phyloP scores from a whole-genome alignment of 352 stramenopile genomes.

The Pythium folliculosum region DNA sequence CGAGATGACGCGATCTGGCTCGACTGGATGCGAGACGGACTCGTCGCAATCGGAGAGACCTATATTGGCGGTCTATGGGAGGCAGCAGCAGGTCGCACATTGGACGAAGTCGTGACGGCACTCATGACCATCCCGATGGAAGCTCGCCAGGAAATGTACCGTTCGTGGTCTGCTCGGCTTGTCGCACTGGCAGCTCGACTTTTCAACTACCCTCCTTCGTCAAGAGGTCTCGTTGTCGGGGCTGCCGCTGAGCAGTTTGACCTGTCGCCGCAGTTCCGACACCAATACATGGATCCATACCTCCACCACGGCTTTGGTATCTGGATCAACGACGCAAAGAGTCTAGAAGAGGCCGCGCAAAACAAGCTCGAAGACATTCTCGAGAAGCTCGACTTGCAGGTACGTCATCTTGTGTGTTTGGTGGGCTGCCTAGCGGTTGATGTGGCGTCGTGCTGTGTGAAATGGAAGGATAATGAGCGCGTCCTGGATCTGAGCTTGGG shows the following conservation, averaged over 20 bases:
- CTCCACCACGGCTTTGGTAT: constrained; percentile 78
- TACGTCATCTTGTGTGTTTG: constrained; percentile 19
- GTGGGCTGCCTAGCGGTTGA: background rate
- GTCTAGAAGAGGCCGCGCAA: constrained; percentile 62
- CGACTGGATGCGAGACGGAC: constrained; percentile 86
- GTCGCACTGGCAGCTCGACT: constrained; percentile 70
- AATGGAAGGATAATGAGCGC: constrained; percentile 46
- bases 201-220: constrained; percentile 79
- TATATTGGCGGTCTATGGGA: constrained; percentile 80
- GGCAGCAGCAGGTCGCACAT: constrained; percentile 46
- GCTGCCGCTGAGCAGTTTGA: constrained; percentile 78
- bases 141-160: constrained; percentile 84
- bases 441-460: background rate
- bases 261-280: constrained; percentile 64
- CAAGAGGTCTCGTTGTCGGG: constrained; percentile 65
- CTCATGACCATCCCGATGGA: constrained; percentile 84
- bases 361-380: constrained; percentile 73
- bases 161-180: constrained; percentile 77
- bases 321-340: constrained; percentile 49
- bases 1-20: constrained; percentile 82
- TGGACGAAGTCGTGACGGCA: constrained; percentile 74
- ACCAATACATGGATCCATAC: constrained; percentile 77
- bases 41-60: constrained; percentile 81
- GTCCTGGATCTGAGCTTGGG: constrained; percentile 85
- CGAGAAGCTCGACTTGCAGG: constrained; percentile 58